A percentile compares a stretch with the other conserved stretches of the same genome.
phyloP scores from a whole-genome alignment of 805 yeast species.

The Grigorovia transvaalensis region DNA sequence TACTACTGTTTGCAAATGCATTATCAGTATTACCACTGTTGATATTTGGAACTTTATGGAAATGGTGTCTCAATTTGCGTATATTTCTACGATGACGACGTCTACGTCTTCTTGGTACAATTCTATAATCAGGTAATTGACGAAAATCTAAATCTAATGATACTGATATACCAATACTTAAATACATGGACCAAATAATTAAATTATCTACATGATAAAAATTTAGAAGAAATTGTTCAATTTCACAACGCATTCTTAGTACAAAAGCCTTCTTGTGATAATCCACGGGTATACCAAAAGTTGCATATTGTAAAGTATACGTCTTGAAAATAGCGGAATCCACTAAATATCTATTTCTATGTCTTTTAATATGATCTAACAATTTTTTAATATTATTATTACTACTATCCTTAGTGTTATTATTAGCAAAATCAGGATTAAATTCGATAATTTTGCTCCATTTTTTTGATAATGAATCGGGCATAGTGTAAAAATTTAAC shows the following conservation, averaged over 20 bases:
- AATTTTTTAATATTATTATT: slow-evolving; percentile 4
- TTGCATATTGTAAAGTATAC: slow-evolving; percentile 76
- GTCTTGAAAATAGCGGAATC: slow-evolving; percentile 40
- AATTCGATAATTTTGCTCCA: slow-evolving; percentile 10
- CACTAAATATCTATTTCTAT: slow-evolving; percentile 21
- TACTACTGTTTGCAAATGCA: too few relatives aligned
- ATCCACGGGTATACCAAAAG: slow-evolving; percentile 77
- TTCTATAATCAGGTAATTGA: slow-evolving; percentile 62
- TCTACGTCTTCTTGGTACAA: slow-evolving; percentile 71
- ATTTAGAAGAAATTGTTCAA: slow-evolving; percentile 66
- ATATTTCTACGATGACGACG: slow-evolving; percentile 54
- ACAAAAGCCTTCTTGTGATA: slow-evolving; percentile 62
- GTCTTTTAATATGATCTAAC: slow-evolving; percentile 8
- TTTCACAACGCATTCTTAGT: slow-evolving; percentile 67
- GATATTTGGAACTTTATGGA: too few relatives aligned
- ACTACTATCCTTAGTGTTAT: slow-evolving; percentile 3
- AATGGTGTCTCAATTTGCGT: slow-evolving; percentile 35
- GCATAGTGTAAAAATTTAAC: slow-evolving; percentile 52
- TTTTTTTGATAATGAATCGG: slow-evolving; percentile 23
- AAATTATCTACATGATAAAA: slow-evolving; percentile 54
- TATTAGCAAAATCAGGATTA: slow-evolving; percentile 20
- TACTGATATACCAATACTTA: slow-evolving; percentile 69
- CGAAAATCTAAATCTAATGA: slow-evolving; percentile 67
- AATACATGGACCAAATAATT: slow-evolving; percentile 67
- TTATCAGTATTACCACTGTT: too few relatives aligned